Evolutionary conservation across 306 rosid species (phyloP).

Genomic region (Glycyrrhiza uralensis): DNA sequence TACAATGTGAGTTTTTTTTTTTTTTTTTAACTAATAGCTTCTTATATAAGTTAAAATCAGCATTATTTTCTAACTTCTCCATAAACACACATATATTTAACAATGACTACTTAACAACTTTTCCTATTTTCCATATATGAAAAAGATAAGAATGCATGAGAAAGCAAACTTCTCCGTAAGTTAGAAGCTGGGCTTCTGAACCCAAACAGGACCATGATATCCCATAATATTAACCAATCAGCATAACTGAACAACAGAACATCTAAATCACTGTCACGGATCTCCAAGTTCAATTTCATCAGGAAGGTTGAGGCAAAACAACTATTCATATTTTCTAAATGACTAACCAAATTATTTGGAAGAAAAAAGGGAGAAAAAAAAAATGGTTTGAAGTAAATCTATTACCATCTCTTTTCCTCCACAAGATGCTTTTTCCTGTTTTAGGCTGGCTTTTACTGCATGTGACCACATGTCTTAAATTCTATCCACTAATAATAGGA

Average conservation of each 20-base stretch:
- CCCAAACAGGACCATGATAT: too few species aligned
- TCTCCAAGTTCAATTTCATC: background rate
- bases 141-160: too few species aligned
- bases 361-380: background rate
- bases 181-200: too few species aligned
- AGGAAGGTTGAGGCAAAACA: background rate
- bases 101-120: too few species aligned
- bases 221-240: background rate
- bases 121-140: too few species aligned
- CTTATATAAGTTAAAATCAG: too few species aligned
- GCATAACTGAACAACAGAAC: background rate
- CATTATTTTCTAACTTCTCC: too few species aligned
- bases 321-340: background rate
- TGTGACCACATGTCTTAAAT: background rate
- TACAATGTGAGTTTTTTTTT: too few species aligned
- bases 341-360: background rate
- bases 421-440: constrained; percentile 1
- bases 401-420: background rate
- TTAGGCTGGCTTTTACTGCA: background rate
- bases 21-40: too few species aligned
- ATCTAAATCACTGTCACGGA: background rate
- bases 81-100: too few species aligned
- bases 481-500: background rate
- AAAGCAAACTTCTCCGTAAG: too few species aligned
- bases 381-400: background rate